Evolutionary conservation across 73 alveolate genomes (phyloP).

Genomic region (Stentor coeruleus): DNA sequence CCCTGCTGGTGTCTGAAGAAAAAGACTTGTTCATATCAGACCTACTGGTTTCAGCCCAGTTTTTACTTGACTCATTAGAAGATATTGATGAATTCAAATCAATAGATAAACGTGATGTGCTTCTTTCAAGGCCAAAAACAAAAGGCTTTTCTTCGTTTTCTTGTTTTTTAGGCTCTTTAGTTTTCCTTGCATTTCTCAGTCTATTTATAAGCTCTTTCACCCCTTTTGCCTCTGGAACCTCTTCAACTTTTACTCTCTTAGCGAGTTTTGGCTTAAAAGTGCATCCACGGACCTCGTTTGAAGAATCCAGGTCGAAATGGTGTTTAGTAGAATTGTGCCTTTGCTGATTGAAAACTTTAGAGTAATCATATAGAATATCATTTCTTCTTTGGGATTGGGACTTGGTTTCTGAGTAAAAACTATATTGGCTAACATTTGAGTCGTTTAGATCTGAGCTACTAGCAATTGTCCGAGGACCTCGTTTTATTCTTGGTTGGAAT

Average conservation of each 20-base stretch:
- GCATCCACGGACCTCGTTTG: not conserved
- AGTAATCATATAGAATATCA: not conserved
- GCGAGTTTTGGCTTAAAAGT: not conserved
- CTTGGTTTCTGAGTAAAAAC: not conserved
- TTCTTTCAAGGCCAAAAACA: not conserved
- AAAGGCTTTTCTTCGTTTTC: not conserved
- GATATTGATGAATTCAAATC: not conserved
- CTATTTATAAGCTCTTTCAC: not conserved
- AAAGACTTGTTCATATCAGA: not conserved
- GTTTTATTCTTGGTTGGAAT: not conserved
- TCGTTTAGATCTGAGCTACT: not conserved
- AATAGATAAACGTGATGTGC: not conserved
- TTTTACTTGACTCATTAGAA: not conserved
- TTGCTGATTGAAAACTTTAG: not conserved
- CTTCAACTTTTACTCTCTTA: not conserved
- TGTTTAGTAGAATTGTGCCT: not conserved
- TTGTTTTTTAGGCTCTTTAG: too few species aligned
- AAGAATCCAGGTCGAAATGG: not conserved
- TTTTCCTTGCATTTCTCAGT: not conserved
- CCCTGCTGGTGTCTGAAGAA: not conserved
- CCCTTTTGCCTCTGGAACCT: constrained; percentile 2
- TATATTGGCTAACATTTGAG: not conserved
- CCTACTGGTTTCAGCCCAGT: too few species aligned
- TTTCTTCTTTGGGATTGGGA: not conserved
- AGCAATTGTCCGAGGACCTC: not conserved